Evolutionary conservation across 768 basidiomycete genomes (phyloP), one percentile per base, ranked within the genome.

Genomic region (Boletus edulis): DNA sequence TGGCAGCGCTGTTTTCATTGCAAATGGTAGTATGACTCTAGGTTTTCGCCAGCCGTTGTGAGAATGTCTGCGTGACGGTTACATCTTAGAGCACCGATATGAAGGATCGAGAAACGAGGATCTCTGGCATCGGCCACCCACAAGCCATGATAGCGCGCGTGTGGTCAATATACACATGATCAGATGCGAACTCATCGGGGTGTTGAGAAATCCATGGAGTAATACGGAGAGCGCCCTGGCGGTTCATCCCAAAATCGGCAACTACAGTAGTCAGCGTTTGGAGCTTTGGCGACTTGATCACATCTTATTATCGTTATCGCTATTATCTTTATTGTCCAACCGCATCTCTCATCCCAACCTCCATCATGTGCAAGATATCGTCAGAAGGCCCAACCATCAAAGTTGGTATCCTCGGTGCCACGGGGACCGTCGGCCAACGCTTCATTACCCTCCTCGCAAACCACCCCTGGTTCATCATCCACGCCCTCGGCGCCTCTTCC

Each of bases 391-490:
- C 55, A 8, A 5, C 62, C 4, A 65, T 78, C 58, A 76, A 74
- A 42, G 89, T 95, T 55, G 92, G 91, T 56, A 76, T 95, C 45
- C 78, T 94, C 10, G 92, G 92, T 32, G 92, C 93, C 1, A 95
- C 92, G 0, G 93, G 96, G 54, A 97, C 93, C 45, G 96, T 98
- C 46, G 95, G 96, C 22, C 96, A 98, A 73, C 83, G 94, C 39
- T 99, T 98, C 72, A 89, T 98, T 71, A 80, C 84, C 47, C 84
- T 98, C 46, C 87, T 99, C 46, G 78, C 91, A 5, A 68, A 75
- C 8, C 97, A 99, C 68, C 94, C 96, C 0, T 98, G 88, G 84
- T 98, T 99, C 73, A 75, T 77, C 55, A 79, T 98, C 61, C 85
- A 88, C 69, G 86, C 84, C 0, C 81, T 99, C 40, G 96, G 95